These are phyloP conservation scores for Peronospora destructor DNA, from an alignment of 352 stramenopile species.

Conservation along the genomic window DNA sequence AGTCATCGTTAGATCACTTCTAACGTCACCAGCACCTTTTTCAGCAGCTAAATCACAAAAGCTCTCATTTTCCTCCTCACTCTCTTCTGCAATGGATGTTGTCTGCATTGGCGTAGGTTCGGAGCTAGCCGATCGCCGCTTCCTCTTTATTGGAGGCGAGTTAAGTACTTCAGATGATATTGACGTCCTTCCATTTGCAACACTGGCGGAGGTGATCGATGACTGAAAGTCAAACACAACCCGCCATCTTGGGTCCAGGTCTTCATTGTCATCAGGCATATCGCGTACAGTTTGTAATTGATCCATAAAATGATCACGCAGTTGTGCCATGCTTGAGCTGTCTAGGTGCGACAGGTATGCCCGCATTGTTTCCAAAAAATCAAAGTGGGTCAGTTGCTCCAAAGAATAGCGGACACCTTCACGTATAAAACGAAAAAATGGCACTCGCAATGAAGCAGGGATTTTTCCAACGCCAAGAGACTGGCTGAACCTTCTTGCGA, in stretches of 20 bases:
- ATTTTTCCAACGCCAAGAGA: conserved; percentile 78
- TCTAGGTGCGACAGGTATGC: conserved; percentile 73
- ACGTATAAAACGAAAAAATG: conserved; percentile 77
- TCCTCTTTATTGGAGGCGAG: conserved; percentile 29
- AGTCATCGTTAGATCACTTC: conserved; percentile 2
- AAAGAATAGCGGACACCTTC: conserved; percentile 75
- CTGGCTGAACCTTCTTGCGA: conserved; percentile 77
- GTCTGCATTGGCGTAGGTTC: conserved; percentile 30
- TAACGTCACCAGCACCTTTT: conserved; percentile 8
- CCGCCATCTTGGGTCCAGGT: conserved; percentile 43
- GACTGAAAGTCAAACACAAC: conserved; percentile 67
- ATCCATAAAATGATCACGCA: conserved; percentile 67
- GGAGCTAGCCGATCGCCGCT: conserved; percentile 31
- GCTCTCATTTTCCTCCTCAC: conserved; percentile 15
- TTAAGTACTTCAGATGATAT: conserved; percentile 8
- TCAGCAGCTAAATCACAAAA: background rate
- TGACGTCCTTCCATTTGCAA: conserved; percentile 13
- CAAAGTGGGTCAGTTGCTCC: conserved; percentile 47
- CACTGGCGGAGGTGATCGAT: conserved; percentile 21
- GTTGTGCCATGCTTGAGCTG: conserved; percentile 45
- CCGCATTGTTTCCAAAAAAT: conserved; percentile 62
- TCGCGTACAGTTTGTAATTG: conserved; percentile 41
- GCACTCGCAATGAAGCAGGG: conserved; percentile 44
- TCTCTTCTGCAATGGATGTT: conserved; percentile 31
- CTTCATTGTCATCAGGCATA: conserved; percentile 32